These are phyloP conservation scores for Debaryomyces maramus DNA, from an alignment of 805 yeast species.

Conservation along the genomic window DNA sequence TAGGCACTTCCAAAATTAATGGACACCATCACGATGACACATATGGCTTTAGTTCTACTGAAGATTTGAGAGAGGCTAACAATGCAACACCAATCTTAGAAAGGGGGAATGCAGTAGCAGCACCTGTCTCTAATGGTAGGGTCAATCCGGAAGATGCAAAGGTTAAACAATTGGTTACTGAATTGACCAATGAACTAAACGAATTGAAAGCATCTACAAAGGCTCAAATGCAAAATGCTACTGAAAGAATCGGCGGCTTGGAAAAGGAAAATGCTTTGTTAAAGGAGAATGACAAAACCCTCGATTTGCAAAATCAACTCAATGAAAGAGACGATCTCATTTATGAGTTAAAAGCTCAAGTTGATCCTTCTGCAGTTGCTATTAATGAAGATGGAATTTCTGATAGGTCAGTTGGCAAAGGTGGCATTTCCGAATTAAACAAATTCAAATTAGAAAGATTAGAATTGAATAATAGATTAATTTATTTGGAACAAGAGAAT, in stretches of 20 bases:
- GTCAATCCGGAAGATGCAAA: slow-evolving; percentile 20
- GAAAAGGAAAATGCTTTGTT: slow-evolving; percentile 34
- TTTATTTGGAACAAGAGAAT: slow-evolving; percentile 49
- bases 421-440: slow-evolving; percentile 31
- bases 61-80: not conserved
- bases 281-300: slow-evolving; percentile 12
- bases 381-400: slow-evolving; percentile 18
- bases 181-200: slow-evolving; percentile 33
- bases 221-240: slow-evolving; percentile 57
- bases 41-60: not conserved
- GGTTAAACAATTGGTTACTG: slow-evolving; percentile 31
- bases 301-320: slow-evolving; percentile 16
- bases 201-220: slow-evolving; percentile 35
- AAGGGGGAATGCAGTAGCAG: not conserved
- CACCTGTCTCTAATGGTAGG: slow-evolving; percentile 7
- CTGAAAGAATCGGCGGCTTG: slow-evolving; percentile 49
- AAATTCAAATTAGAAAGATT: slow-evolving; percentile 44
- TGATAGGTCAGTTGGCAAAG: slow-evolving; percentile 5
- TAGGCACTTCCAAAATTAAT: not conserved
- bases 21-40: not conserved
- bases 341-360: slow-evolving; percentile 28
- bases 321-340: slow-evolving; percentile 33
- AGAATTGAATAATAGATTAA: slow-evolving; percentile 44
- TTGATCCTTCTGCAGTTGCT: slow-evolving; percentile 25
- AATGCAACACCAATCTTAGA: slow-evolving; percentile 3